phyloP scores from a whole-genome alignment of 179 eudicot species.

The Spergularia azorica region DNA sequence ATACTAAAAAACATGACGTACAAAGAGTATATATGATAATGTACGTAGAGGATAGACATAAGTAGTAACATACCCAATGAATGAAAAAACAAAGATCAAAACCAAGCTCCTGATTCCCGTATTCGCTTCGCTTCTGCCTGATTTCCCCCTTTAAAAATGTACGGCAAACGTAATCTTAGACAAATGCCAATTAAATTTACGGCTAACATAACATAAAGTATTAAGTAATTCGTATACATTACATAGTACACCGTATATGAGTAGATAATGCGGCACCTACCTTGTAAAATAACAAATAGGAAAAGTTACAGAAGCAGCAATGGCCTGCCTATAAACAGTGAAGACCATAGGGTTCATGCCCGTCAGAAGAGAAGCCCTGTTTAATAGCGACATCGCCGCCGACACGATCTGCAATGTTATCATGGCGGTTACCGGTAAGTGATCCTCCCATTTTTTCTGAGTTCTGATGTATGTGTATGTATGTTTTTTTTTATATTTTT shows the following conservation, averaged over 20 bases:
- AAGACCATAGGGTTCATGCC: conserved; percentile 56
- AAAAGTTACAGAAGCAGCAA: conserved; percentile 49
- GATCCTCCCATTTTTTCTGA: conserved; percentile 25
- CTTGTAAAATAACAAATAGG: conserved; percentile 52
- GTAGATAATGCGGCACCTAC: conserved; percentile 26
- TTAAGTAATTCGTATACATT: no score
- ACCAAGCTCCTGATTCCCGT: conserved; percentile 46
- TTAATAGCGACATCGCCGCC: conserved; percentile 41
- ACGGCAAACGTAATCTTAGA: no score
- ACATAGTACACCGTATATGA: no score
- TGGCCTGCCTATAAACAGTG: conserved; percentile 59
- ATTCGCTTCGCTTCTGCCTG: conserved; percentile 10
- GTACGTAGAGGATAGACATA: no score
- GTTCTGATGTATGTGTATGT: no score
- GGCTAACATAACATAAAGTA: no score
- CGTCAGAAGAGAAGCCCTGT: conserved; percentile 46
- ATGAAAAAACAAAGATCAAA: conserved; percentile 45
- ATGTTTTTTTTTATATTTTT: no score
- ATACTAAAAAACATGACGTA: no score
- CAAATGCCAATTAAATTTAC: no score
- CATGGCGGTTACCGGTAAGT: conserved; percentile 48
- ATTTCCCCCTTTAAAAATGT: conserved; percentile 29
- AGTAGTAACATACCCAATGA: conserved; percentile 51
- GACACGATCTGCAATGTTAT: conserved; percentile 41
- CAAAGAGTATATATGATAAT: no score